These are phyloP conservation scores for Colletotrichum falcatum DNA, from an alignment of 2,329 filamentous ascomycete genomes.

Conservation along the genomic window DNA sequence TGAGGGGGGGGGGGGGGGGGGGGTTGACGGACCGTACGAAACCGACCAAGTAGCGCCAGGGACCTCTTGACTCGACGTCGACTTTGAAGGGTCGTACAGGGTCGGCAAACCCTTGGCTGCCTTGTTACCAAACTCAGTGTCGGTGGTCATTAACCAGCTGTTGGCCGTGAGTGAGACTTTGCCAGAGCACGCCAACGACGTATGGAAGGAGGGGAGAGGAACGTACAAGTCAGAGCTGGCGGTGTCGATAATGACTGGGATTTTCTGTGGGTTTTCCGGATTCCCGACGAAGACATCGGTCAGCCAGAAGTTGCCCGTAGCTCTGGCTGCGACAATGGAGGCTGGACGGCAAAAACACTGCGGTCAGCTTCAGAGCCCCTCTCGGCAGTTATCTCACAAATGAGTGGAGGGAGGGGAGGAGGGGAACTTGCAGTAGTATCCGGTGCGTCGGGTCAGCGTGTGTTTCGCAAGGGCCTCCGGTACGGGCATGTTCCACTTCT, in stretches of 20 bases:
- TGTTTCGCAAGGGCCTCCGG: constrained; percentile 29
- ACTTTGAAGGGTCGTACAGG: constrained; percentile 60
- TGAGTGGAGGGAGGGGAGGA: background rate
- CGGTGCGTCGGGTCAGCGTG: constrained; percentile 19
- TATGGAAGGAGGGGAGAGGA: too few relatives aligned
- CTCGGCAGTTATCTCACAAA: background rate
- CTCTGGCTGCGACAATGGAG: constrained; percentile 8
- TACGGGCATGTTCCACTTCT: constrained; percentile 33
- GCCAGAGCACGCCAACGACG: background rate
- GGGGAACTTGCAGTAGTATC: constrained; percentile 21
- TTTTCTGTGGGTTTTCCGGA: constrained; percentile 9
- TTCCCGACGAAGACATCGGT: constrained; percentile 32
- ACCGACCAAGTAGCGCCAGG: constrained; percentile 61
- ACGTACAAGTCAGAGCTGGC: constrained; percentile 33
- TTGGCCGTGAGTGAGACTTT: background rate
- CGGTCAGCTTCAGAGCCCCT: background rate
- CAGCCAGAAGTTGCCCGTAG: constrained; percentile 30
- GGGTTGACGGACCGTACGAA: constrained; percentile 58
- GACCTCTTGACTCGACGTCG: constrained; percentile 56
- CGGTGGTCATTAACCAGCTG: constrained; percentile 46
- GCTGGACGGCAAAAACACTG: background rate
- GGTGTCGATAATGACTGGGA: constrained; percentile 37
- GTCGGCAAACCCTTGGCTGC: constrained; percentile 55
- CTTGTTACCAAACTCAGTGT: constrained; percentile 44
- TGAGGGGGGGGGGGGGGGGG: too few relatives aligned